These are phyloP conservation scores for Knufia fluminis DNA, from an alignment of 2,329 filamentous ascomycete genomes.

Conservation along the genomic window DNA sequence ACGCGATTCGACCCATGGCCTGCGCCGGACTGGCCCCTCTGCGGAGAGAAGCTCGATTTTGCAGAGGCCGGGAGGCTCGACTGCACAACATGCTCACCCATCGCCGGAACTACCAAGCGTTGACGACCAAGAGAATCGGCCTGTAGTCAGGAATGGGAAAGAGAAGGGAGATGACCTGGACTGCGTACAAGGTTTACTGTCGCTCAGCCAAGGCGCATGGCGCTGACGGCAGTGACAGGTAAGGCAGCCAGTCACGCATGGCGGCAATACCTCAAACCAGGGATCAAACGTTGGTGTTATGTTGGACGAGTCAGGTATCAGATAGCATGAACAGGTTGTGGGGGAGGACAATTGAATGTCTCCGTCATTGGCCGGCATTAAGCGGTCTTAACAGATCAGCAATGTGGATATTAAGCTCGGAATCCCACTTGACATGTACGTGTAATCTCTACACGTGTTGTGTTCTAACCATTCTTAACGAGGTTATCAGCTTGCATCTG, in stretches of 20 bases:
- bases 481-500: neutral
- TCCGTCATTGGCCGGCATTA: neutral
- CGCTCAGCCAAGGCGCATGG: slow-evolving; percentile 89
- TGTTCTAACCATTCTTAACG: neutral
- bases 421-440: neutral
- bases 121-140: slow-evolving; percentile 15
- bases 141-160: slow-evolving; percentile 36
- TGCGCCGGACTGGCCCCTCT: slow-evolving; percentile 39
- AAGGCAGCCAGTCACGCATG: neutral
- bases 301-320: too few species aligned
- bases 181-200: slow-evolving; percentile 79
- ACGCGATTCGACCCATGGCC: slow-evolving; percentile 40
- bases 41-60: slow-evolving; percentile 34
- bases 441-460: neutral
- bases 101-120: slow-evolving; percentile 20
- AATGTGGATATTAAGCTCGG: neutral
- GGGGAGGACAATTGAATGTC: neutral
- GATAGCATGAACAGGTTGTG: neutral
- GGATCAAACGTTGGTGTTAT: too few species aligned
- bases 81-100: slow-evolving; percentile 10
- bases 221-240: slow-evolving; percentile 38
- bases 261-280: too few species aligned
- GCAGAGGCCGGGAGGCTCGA: slow-evolving; percentile 34
- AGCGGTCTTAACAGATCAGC: neutral
- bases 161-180: slow-evolving; percentile 69